Evolutionary conservation across 2,329 filamentous ascomycete genomes (phyloP), one percentile per base, ranked within the genome.

Genomic region (Aspergillus arachidicola): DNA sequence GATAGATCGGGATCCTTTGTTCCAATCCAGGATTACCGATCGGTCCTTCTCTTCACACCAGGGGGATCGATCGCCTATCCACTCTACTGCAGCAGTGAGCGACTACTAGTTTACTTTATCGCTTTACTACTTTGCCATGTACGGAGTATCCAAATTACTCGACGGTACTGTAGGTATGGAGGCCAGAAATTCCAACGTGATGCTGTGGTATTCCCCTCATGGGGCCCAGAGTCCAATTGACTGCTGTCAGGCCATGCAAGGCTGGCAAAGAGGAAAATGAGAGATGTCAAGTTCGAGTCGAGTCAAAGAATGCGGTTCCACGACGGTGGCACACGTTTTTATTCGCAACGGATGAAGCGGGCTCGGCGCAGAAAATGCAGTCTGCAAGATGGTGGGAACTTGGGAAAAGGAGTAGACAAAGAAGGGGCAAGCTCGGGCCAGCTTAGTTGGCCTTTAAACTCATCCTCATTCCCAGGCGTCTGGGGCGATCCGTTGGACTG

Each of bases 401-500:
- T 54, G 30, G 30, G 51, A 36, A 54, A 34, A 26, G 30, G 28
- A 51, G 36, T 0, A 14, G 58, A 60, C 11, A 46, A 34, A 48
- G 51, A 55, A 54, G n/a, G 43, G 16, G n/a, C 10, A 46, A 56
- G 50, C 58, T 56, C 56, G 58, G 58, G 21, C 58, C 51, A 60
- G 34, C 26, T 21, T 59, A 36, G 34, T 53, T 51, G 34, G 34
- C 30, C 53, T 32, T 54, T 36, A 57, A 58, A 41, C 34, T 48
- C 53, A 60, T 41, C 45, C 30, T 55, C 45, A n/a, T 51, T 58
- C 30, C 60, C 60, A 57, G 57, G 58, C 38, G 32, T 57, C 46
- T 60, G 58, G 58, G 32, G 30, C 38, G 59, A 56, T 61, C 62
- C 58, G 55, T 48, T 51, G 57, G 57, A 38, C 51, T 63, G 61